A percentile compares a stretch with the other conserved stretches of the same genome.
Evolutionary conservation across 1,139 yeast genomes (phyloP).

Genomic region (Pichia kudriavzevii): DNA sequence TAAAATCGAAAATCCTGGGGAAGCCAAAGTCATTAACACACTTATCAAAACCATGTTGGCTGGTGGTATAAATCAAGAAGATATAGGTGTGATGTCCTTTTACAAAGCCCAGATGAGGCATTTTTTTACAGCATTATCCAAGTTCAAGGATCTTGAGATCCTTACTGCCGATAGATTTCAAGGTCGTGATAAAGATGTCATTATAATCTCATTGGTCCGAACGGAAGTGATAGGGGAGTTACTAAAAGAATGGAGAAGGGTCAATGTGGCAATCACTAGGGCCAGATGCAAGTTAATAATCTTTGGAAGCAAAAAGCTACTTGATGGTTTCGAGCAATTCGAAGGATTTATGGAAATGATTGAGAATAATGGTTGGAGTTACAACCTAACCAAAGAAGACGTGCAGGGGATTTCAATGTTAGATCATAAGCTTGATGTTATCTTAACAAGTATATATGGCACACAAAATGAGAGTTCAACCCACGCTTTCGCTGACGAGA

Average conservation of each 20-base stretch:
- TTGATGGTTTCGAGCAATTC: constrained; percentile 49
- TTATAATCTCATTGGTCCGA: constrained; percentile 47
- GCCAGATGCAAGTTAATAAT: constrained; percentile 78
- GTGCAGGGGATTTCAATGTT: constrained; percentile 3
- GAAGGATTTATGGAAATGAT: constrained; percentile 57
- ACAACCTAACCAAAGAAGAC: constrained; percentile 10
- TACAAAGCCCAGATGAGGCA: constrained; percentile 73
- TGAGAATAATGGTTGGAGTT: constrained; percentile 50
- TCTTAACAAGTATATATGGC: background rate
- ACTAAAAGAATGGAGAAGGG: constrained; percentile 80
- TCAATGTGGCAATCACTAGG: constrained; percentile 91
- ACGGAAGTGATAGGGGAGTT: constrained; percentile 67
- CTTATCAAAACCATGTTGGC: constrained; percentile 50
- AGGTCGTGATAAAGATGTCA: constrained; percentile 53
- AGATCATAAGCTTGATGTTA: constrained; percentile 2
- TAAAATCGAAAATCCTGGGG: constrained; percentile 63
- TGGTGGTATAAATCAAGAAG: constrained; percentile 52
- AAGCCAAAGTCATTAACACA: constrained; percentile 57
- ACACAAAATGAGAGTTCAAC: background rate
- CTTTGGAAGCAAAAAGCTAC: constrained; percentile 67
- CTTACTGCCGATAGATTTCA: constrained; percentile 80
- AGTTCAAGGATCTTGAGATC: constrained; percentile 51
- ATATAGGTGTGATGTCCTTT: constrained; percentile 83
- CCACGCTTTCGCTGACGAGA: background rate
- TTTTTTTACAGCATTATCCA: constrained; percentile 38